Conservation (phyloP, 202 grass and related monocot species). For the Schoenoplectus tabernaemontani region DNA sequence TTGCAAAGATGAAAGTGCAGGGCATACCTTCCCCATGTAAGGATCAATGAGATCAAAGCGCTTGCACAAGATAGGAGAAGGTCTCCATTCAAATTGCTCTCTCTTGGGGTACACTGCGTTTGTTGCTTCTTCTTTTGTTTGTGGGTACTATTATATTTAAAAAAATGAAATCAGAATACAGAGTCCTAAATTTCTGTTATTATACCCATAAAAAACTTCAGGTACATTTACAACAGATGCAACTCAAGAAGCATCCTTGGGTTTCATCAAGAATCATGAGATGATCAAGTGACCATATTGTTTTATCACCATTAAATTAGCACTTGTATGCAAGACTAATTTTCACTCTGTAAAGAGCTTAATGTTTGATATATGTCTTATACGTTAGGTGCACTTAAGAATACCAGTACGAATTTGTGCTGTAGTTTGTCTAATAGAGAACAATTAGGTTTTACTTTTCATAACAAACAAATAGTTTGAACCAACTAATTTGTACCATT, state of each 20-base stretch:
- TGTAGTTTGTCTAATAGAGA: background rate
- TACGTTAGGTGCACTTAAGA: background rate
- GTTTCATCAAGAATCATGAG: background rate
- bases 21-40: conserved; percentile 88
- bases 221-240: background rate
- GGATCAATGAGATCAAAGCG: conserved; percentile 90
- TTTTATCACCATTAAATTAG: background rate
- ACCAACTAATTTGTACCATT: background rate
- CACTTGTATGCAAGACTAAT: background rate
- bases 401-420: background rate
- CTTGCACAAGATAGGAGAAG: conserved; percentile 82
- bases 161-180: conserved; percentile 25
- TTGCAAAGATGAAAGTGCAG: background rate
- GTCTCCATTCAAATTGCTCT: conserved; percentile 80
- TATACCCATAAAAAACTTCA: background rate
- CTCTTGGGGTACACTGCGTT: conserved; percentile 48
- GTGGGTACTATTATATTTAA: conserved; percentile 33
- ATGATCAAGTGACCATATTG: background rate
- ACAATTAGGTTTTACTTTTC: background rate
- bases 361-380: background rate
- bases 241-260: background rate
- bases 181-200: background rate
- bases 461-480: background rate
- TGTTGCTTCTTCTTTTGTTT: conserved; percentile 30
- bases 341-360: background rate